Percentiles rank a stretch among this genome's conserved stretches.
These are phyloP conservation scores for Hamamelis virginiana DNA, from an alignment of 164 flowering plant genomes.

Conservation along the genomic window DNA sequence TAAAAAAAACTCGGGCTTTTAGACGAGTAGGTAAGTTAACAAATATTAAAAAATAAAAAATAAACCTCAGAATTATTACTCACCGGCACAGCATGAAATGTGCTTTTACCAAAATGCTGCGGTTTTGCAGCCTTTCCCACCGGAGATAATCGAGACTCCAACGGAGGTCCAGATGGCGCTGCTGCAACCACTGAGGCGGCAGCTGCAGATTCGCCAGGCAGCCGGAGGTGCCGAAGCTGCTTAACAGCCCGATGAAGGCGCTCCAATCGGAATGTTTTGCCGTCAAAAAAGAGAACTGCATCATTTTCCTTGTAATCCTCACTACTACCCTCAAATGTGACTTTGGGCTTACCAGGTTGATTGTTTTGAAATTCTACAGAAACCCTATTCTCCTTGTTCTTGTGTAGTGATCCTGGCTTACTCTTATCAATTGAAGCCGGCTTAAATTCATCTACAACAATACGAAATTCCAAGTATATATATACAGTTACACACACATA, in stretches of 20 bases:
- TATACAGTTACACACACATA: too few relatives aligned
- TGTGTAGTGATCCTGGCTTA: constrained; percentile 69
- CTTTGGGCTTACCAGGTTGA: constrained; percentile 80
- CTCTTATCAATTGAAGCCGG: constrained; percentile 90
- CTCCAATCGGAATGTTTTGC: constrained; percentile 72
- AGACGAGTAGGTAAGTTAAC: too few relatives aligned
- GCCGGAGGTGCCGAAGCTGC: constrained; percentile 65
- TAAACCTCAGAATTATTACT: constrained; percentile 9
- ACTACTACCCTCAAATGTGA: constrained; percentile 70
- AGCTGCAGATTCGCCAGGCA: constrained; percentile 63
- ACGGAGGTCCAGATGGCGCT: constrained; percentile 18
- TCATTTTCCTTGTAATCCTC: constrained; percentile 90
- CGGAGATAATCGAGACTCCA: constrained; percentile 53
- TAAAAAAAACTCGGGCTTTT: too few relatives aligned
- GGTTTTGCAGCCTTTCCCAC: constrained; percentile 43
- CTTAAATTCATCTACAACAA: constrained; percentile 63
- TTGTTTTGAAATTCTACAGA: constrained; percentile 80
- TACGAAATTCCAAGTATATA: not conserved
- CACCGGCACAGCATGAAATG: constrained; percentile 47
- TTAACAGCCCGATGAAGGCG: constrained; percentile 88
- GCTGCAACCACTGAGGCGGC: constrained; percentile 25
- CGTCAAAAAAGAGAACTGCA: constrained; percentile 86
- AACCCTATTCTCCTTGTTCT: constrained; percentile 78
- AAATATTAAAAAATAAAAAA: too few relatives aligned
- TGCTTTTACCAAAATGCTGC: constrained; percentile 27